Evolutionary conservation across 352 stramenopile species (phyloP), one percentile per base, ranked within the genome.

Genomic region (Sclerospora graminicola): DNA sequence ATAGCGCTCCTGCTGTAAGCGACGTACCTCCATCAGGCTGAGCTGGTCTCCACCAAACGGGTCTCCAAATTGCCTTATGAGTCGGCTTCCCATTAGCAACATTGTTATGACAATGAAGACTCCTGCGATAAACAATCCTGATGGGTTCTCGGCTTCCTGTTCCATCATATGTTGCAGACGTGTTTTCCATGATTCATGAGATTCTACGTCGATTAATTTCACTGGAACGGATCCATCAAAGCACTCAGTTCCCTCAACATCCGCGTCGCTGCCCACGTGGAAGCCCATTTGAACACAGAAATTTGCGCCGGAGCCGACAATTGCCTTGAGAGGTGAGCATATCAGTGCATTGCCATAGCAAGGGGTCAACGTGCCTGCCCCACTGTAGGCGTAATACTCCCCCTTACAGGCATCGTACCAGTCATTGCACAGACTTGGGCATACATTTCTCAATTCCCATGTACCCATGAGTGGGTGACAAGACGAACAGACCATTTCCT

Each of bases 321-420:
- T 89, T 4, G 41, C 36, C 7, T 67, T 70, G 8, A 91, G 63
- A 3, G 65, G 77, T 24, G 80, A 91, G 46, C 80, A 91, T 27
- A 91, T 65, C 29, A 91, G 56, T 11, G 80, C 77, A 33, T 91
- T 88, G 31, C 80, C 80, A 41, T 88, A 91, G 57, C 80, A 91
- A 36, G 80, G 80, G 38, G 60, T 52, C 35, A 91, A 59, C 13
- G 66, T 67, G 6, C 76, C 75, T 4, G 69, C 50, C 14, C 61
- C 69, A n/a, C 58, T 52, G 37, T 83, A 79, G 23, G 74, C 63
- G 45, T 91, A 91, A 44, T 69, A 91, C 43, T 91, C 80, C 27
- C 65, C 48, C 41, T 79, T 69, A 48, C 80, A 91, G 41, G 77
- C 66, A 8, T 64, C 54, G 37, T 52, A 86, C 80, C 80, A 91